A percentile compares a stretch with the other conserved stretches of the same genome.
phyloP scores from a whole-genome alignment of 371 early-diverging fungal genomes.

The Smittium culicis region DNA sequence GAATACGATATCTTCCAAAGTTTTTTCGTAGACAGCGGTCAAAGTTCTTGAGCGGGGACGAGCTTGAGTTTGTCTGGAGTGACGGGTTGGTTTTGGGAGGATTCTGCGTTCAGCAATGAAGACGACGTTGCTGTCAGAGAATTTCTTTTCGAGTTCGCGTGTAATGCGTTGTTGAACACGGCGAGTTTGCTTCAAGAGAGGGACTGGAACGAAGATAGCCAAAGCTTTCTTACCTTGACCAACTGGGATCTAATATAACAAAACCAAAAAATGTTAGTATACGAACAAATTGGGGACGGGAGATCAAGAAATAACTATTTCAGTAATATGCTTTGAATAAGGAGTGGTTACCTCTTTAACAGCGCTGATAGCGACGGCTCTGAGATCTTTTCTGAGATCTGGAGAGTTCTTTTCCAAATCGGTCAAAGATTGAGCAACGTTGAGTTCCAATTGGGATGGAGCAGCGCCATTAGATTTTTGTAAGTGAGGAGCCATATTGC shows the following conservation, averaged over 20 bases:
- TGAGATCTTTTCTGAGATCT: slow-evolving; percentile 89
- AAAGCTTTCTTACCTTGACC: slow-evolving; percentile 91
- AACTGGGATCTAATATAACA: slow-evolving; percentile 55
- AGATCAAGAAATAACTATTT: neutral
- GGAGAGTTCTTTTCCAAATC: slow-evolving; percentile 87
- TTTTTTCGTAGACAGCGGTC: slow-evolving; percentile 88
- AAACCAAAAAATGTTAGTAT: neutral
- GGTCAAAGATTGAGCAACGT: slow-evolving; percentile 88
- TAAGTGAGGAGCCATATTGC: slow-evolving; percentile 22
- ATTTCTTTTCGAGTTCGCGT: slow-evolving; percentile 98
- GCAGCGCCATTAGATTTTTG: slow-evolving; percentile 28
- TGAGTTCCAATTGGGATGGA: slow-evolving; percentile 81
- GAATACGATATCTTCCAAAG: slow-evolving; percentile 92
- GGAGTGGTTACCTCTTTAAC: slow-evolving; percentile 76
- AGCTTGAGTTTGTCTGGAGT: slow-evolving; percentile 70
- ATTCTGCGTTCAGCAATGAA: slow-evolving; percentile 93
- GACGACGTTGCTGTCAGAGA: slow-evolving; percentile 94
- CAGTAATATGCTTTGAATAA: slow-evolving; percentile 15
- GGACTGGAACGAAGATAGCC: slow-evolving; percentile 92
- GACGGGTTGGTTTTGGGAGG: slow-evolving; percentile 78
- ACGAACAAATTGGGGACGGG: neutral
- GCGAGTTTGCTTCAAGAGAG: slow-evolving; percentile 79
- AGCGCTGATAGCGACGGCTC: slow-evolving; percentile 77
- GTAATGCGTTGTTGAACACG: slow-evolving; percentile 87
- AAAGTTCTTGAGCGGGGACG: slow-evolving; percentile 93